These are phyloP conservation scores for Trichodelitschia bisporula DNA, from an alignment of 495 filamentous ascomycete species.

Conservation along the genomic window DNA sequence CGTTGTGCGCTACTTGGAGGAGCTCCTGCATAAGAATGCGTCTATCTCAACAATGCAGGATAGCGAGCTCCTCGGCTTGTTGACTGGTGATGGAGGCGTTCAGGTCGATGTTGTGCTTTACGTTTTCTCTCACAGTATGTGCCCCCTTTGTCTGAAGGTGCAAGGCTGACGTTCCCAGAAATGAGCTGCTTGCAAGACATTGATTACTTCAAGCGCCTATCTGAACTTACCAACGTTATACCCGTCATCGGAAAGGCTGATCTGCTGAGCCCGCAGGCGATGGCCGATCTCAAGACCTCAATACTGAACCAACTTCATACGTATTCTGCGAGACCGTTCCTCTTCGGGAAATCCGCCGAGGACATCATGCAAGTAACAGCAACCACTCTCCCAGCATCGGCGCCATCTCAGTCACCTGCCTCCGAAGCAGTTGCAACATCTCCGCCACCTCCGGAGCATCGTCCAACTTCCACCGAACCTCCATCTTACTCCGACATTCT, in stretches of 20 bases:
- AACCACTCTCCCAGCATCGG: conserved; percentile 5
- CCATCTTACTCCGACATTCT: conserved; percentile 1
- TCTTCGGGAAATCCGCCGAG: conserved; percentile 25
- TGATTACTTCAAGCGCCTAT: conserved; percentile 49
- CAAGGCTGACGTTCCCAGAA: conserved; percentile 11
- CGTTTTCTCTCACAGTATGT: conserved; percentile 39
- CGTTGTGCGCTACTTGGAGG: conserved; percentile 51
- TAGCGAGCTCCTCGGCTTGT: conserved; percentile 49
- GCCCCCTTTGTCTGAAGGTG: conserved; percentile 5
- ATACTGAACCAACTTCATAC: conserved; percentile 32
- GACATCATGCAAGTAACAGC: conserved; percentile 6
- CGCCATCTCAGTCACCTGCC: too few species aligned
- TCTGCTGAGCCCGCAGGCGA: conserved; percentile 31
- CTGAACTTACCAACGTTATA: conserved; percentile 64
- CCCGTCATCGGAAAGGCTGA: conserved; percentile 66
- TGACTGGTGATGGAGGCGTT: conserved; percentile 67
- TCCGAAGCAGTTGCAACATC: too few species aligned
- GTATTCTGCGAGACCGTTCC: conserved; percentile 40
- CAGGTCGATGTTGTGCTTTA: conserved; percentile 83
- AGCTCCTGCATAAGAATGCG: conserved; percentile 40
- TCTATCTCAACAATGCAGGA: conserved; percentile 33
- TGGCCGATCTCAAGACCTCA: conserved; percentile 33
- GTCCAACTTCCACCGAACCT: neutral
- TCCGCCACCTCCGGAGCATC: neutral
- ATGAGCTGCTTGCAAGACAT: conserved; percentile 50